These are phyloP conservation scores for Penicillium sclerotigenum DNA, from an alignment of 2,329 filamentous ascomycete genomes.

Conservation along the genomic window DNA sequence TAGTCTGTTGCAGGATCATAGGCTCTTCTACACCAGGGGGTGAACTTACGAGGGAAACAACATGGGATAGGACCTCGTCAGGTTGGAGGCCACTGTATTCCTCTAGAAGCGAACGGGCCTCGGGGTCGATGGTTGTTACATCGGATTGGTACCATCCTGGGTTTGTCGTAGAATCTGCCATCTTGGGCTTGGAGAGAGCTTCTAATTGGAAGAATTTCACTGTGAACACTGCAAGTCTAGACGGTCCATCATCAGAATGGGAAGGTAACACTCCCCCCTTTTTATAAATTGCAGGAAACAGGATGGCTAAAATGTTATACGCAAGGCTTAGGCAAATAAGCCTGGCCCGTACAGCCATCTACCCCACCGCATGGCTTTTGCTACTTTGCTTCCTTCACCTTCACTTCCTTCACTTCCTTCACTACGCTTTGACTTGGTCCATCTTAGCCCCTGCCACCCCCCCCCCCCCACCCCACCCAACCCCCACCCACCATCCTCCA, in stretches of 20 bases:
- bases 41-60: background rate
- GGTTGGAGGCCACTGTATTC: background rate
- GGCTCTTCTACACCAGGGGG: background rate
- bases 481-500: too few species aligned
- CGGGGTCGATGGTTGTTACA: background rate
- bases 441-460: too few species aligned
- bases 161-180: background rate
- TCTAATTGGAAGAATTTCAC: background rate
- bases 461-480: too few species aligned
- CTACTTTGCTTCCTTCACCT: too few species aligned
- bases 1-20: background rate
- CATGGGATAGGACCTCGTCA: background rate
- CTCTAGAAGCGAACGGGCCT: background rate
- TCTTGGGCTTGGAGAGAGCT: background rate
- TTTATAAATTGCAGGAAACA: background rate
- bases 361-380: too few species aligned
- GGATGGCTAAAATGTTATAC: background rate
- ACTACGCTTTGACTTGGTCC: too few species aligned
- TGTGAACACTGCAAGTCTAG: background rate
- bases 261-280: background rate
- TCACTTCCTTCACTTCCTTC: too few species aligned
- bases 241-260: background rate
- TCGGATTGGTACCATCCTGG: background rate
- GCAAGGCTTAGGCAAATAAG: background rate
- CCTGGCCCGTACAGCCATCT: too few species aligned